These are phyloP conservation scores for Colletotrichum lentis DNA, from an alignment of 2,329 filamentous ascomycete species.

Conservation along the genomic window DNA sequence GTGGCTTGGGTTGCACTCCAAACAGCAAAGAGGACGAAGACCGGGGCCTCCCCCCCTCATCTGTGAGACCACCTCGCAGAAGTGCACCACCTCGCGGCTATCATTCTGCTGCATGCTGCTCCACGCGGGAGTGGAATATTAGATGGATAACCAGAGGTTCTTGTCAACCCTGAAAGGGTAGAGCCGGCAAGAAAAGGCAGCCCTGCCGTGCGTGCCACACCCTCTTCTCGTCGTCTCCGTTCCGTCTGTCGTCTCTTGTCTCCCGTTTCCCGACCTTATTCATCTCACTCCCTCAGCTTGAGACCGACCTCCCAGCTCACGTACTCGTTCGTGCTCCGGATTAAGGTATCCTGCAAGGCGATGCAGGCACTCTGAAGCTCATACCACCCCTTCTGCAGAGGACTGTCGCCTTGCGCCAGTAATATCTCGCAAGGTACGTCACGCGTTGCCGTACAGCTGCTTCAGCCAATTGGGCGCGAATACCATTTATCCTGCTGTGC, in stretches of 20 bases:
- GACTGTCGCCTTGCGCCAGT: slow-evolving; percentile 25
- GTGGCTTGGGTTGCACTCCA: slow-evolving; percentile 18
- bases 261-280: slow-evolving; percentile 19
- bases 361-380: slow-evolving; percentile 31
- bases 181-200: slow-evolving; percentile 29
- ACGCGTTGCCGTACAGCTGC: slow-evolving; percentile 29
- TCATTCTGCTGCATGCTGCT: slow-evolving; percentile 24
- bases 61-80: slow-evolving; percentile 15
- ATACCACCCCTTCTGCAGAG: slow-evolving; percentile 29
- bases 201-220: slow-evolving; percentile 30
- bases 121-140: slow-evolving; percentile 27
- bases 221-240: slow-evolving; percentile 28
- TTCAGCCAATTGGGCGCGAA: slow-evolving; percentile 28
- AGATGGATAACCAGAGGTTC: slow-evolving; percentile 17
- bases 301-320: slow-evolving; percentile 8
- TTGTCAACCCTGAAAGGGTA: slow-evolving; percentile 27
- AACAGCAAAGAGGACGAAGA: background rate
- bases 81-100: background rate
- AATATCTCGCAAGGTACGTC: slow-evolving; percentile 31
- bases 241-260: slow-evolving; percentile 8
- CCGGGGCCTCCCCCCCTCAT: background rate
- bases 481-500: slow-evolving; percentile 27
- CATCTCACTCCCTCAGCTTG: slow-evolving; percentile 15
- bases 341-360: slow-evolving; percentile 23
- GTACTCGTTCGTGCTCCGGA: background rate